Evolutionary conservation across 2,329 filamentous ascomycete species (phyloP), one percentile per base, ranked within the genome.

Genomic region (Westerdykella aurantiaca): DNA sequence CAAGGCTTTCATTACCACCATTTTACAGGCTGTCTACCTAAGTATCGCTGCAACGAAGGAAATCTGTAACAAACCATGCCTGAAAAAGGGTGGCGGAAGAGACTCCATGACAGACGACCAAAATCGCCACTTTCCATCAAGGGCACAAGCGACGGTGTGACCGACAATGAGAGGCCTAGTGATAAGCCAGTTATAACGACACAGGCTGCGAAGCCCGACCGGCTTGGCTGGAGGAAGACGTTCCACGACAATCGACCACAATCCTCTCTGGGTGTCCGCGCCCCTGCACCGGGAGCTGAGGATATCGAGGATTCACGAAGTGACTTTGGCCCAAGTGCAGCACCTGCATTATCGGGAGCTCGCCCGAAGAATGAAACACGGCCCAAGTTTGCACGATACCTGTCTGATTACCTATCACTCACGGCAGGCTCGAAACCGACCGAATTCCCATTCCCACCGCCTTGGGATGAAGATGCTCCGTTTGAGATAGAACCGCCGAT

Each of bases 341-440:
- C 52, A 6, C 57, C 25, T 5, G 25, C 25, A 29, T 29, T 29
- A 12, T 7, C 25, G 4, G 25, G 60, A 11, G 59, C 66, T 12
- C 68, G 50, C 22, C 56, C 50, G 38, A 46, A 61, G 37, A 57
- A 52, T 41, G 49, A 52, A 9, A 48, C 67, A n/a, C 68, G 60
- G 44, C 69, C 70, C 5, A 71, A 69, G 42, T 50, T 70, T 14
- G 56, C 60, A 14, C 63, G 63, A 4, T 71, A 71, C 53, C 65
- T 71, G 12, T 67, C 67, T 5, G 54, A 62, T 10, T 64, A 67
- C 33, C 41, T 48, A 31, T 42, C 46, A 25, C 42, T 60, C 46
- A 61, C 55, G 29, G 51, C 46, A 12, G 47, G 50, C 12, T 39
- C 45, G 41, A 61, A 48, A 37, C n/a, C 38, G 1, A 39, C 53